Conservation (phyloP, 768 basidiomycete genomes). For the Austroboletus eburneus region DNA sequence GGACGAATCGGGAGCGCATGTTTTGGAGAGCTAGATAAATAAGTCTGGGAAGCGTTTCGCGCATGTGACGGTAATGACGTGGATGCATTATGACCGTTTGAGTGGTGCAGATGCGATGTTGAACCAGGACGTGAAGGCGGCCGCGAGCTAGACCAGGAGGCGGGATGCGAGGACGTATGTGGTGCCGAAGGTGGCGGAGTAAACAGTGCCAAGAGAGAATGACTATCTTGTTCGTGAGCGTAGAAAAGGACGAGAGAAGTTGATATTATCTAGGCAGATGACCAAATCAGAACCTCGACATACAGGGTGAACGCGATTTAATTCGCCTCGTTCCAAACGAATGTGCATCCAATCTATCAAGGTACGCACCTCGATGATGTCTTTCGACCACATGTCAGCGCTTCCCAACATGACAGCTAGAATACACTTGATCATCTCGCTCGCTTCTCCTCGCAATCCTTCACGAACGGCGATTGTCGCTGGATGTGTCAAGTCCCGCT, state of each 20-base stretch:
- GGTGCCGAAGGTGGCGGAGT: constrained; percentile 2
- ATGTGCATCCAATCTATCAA: constrained; percentile 3
- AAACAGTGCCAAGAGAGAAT: constrained; percentile 21
- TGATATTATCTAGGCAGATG: constrained; percentile 19
- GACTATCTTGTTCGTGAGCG: constrained; percentile 21
- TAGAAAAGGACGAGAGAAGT: constrained; percentile 29
- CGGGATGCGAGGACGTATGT: constrained; percentile 13
- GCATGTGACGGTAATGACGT: constrained; percentile 9
- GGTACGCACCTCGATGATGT: constrained; percentile 32
- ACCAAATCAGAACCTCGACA: constrained; percentile 30
- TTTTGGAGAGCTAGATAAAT: neutral
- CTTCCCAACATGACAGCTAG: constrained; percentile 15
- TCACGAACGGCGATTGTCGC: constrained; percentile 65
- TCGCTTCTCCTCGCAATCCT: constrained; percentile 60
- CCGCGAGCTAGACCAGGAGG: constrained; percentile 20
- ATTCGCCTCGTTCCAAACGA: neutral
- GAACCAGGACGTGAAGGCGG: constrained; percentile 23
- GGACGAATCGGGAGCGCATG: constrained; percentile 16
- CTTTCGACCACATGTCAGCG: constrained; percentile 62
- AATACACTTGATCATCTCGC: constrained; percentile 71
- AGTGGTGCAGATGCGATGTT: constrained; percentile 5
- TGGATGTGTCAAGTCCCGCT: constrained; percentile 48
- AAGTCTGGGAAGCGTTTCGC: constrained; percentile 4
- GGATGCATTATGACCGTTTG: constrained; percentile 5
- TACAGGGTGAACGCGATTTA: constrained; percentile 44